Evolutionary conservation across 78 protist species (phyloP), one percentile per base, ranked within the genome.

Genomic region (Pelomyxa schiedti): DNA sequence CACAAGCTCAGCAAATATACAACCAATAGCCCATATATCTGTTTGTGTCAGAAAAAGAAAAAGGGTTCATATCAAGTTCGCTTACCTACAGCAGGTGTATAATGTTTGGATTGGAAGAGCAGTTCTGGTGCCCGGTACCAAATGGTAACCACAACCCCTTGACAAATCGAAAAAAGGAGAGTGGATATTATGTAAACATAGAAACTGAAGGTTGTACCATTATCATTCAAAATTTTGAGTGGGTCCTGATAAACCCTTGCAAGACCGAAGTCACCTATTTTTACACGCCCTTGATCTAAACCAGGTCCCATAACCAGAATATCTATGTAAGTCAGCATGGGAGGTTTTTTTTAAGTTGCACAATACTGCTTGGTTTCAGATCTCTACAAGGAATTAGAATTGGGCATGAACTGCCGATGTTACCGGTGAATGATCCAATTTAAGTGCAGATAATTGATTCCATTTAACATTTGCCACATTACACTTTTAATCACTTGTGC

Each of bases 91-190:
- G 96, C 92, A 28, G 83, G 71, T 7, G 96, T 79, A 69, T 93
- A 93, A 47, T 90, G 94, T 78, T 86, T 85, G 0, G 93, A 76
- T 29, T 93, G 95, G 5, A 93, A 81, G 42, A 93, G 78, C 1
- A 93, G 91, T 52, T 93, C 96, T 0, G 96, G 96, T 4, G 96
- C 92, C 22, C 96, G 72, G 67, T 93, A 93, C 96, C 96, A 93
- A 30, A 93, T 84, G 42, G 96, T 93, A 4, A 90, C 96, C 7
- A 93, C 94, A 1, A 90, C 94, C 3, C 76, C 77, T 3, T 36
- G 35, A 1, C 64, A 52, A 52, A 52, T 52, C 24, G 24, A 24
- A 24, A 52, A 52, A 24, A 24, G 24, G 36, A n/a, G 63, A n/a
- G 63, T 52, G 24, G 24, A 52, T 52, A 24, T n/a, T n/a, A 52